phyloP scores from a whole-genome alignment of 139 green algal species.

The Trebouxia sp. region DNA sequence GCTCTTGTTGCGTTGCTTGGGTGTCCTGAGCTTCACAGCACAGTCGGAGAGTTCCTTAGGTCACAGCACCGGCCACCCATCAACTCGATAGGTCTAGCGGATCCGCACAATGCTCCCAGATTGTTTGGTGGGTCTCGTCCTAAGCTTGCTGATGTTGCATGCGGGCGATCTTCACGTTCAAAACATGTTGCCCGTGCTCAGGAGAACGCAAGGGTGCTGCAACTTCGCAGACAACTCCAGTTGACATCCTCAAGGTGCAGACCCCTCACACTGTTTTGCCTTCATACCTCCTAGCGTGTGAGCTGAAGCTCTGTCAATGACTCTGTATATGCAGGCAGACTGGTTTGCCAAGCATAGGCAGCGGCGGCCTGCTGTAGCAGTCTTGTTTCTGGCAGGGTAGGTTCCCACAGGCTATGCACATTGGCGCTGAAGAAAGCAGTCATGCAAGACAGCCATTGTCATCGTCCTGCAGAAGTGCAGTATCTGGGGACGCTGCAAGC shows the following conservation, averaged over 20 bases:
- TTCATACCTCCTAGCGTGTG: not conserved
- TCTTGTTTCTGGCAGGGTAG: constrained; percentile 47
- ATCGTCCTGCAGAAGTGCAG: constrained; percentile 21
- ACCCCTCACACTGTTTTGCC: not conserved
- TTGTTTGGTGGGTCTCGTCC: constrained; percentile 34
- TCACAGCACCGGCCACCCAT: constrained; percentile 40
- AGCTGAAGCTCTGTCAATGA: not conserved
- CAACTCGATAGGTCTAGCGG: constrained; percentile 38
- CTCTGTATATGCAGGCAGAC: constrained; percentile 34
- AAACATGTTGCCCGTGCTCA: no score
- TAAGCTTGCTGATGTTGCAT: no score
- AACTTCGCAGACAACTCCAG: not conserved
- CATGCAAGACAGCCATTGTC: not conserved
- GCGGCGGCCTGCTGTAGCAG: constrained; percentile 47
- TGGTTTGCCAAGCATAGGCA: constrained; percentile 67
- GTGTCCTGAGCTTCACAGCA: constrained; percentile 36
- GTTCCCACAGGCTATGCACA: not conserved
- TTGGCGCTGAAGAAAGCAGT: not conserved
- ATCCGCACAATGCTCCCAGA: constrained; percentile 22
- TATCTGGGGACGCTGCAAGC: constrained; percentile 43
- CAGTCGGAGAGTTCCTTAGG: constrained; percentile 41
- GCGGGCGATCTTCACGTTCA: no score
- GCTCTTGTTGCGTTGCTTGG: constrained; percentile 54
- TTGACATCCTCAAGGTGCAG: constrained; percentile 42
- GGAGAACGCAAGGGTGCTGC: constrained; percentile 15